Evolutionary conservation across 2,329 filamentous ascomycete genomes (phyloP).

Genomic region (Diaporthe ampelina): DNA sequence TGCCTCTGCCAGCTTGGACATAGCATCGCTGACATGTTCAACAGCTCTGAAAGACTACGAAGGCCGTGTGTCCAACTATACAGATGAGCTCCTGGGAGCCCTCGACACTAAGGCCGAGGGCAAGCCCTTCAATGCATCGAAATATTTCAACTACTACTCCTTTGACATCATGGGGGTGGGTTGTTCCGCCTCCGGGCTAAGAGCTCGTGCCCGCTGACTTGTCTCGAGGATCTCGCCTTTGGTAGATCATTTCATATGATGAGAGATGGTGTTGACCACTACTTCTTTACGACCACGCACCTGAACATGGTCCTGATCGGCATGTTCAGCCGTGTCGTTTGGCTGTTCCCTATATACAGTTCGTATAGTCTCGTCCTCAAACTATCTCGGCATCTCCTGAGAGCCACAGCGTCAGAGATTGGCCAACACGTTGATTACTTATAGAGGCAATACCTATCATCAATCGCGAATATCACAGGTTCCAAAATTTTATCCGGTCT

Average conservation of each 20-base stretch:
- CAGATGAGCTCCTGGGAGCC: conserved; percentile 21
- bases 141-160: conserved; percentile 40
- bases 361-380: background rate
- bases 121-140: conserved; percentile 9
- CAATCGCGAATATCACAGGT: conserved; percentile 43
- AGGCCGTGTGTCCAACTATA: conserved; percentile 5
- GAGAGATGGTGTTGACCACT: conserved; percentile 46
- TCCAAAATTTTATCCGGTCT: conserved; percentile 43
- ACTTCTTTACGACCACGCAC: conserved; percentile 47
- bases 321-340: conserved; percentile 42
- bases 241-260: conserved; percentile 54
- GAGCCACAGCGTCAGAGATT: background rate
- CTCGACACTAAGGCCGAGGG: conserved; percentile 26
- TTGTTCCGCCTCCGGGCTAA: background rate
- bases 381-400: background rate
- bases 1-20: background rate
- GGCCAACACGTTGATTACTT: background rate
- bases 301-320: conserved; percentile 45
- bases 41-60: conserved; percentile 34
- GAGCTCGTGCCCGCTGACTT: background rate
- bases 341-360: conserved; percentile 38
- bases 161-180: conserved; percentile 56
- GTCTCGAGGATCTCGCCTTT: conserved; percentile 52
- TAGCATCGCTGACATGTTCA: background rate
- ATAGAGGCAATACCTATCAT: conserved; percentile 37